A percentile compares a stretch with the other conserved stretches of the same genome.
phyloP scores from a whole-genome alignment of 805 yeast genomes.

The Pichia insulana region DNA sequence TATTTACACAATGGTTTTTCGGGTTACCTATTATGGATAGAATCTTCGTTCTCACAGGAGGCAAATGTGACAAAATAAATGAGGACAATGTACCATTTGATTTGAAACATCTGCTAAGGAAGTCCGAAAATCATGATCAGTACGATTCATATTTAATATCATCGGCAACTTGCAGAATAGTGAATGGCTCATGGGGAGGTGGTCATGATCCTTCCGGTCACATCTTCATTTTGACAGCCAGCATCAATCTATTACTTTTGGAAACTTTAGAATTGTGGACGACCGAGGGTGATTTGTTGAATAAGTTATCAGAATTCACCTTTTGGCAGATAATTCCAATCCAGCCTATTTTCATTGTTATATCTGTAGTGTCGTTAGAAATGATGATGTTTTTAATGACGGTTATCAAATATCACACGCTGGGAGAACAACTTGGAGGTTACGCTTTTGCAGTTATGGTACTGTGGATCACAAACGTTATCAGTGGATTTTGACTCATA shows the following conservation, averaged over 20 bases:
- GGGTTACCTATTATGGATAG: constrained; percentile 87
- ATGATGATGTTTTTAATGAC: constrained; percentile 85
- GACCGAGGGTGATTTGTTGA: constrained; percentile 3
- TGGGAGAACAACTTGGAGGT: constrained; percentile 68
- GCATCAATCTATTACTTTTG: constrained; percentile 48
- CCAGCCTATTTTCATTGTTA: constrained; percentile 21
- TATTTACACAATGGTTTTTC: constrained; percentile 82
- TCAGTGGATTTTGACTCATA: no score
- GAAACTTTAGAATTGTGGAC: constrained; percentile 11
- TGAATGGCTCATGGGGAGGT: constrained; percentile 66
- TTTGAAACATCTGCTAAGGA: neutral
- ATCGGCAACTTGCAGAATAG: constrained; percentile 40
- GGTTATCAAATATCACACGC: constrained; percentile 73
- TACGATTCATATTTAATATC: constrained; percentile 19
- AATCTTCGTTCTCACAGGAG: constrained; percentile 75
- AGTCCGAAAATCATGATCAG: neutral
- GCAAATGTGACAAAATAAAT: constrained; percentile 45
- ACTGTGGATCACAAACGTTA: neutral
- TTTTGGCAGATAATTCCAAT: constrained; percentile 5
- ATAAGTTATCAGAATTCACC: constrained; percentile 1
- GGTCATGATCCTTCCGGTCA: constrained; percentile 98
- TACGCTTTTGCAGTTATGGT: constrained; percentile 46
- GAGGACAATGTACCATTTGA: constrained; percentile 5
- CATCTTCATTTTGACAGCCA: constrained; percentile 64
- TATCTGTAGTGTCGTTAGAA: constrained; percentile 46